phyloP scores from a whole-genome alignment of 2,329 filamentous ascomycete genomes.

The Penicillium sp. region DNA sequence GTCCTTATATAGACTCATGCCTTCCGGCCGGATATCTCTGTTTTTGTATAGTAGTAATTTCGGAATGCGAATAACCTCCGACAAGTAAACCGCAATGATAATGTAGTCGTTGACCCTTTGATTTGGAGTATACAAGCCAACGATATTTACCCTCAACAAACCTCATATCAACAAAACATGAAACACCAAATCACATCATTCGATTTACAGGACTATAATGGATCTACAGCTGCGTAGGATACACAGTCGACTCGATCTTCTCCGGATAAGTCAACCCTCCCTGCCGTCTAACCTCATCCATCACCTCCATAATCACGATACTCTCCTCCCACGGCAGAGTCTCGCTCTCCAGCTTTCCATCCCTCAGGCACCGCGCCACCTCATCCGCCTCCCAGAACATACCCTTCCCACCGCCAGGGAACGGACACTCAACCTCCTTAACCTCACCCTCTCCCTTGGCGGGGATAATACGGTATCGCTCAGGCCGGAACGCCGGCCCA shows the following conservation, averaged over 20 bases:
- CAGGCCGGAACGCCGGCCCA: conserved; percentile 61
- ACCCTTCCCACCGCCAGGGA: conserved; percentile 59
- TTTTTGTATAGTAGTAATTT: no score
- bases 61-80: no score
- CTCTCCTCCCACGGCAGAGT: conserved; percentile 66
- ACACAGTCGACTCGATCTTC: conserved; percentile 56
- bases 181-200: no score
- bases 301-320: conserved; percentile 72
- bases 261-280: conserved; percentile 55
- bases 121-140: no score
- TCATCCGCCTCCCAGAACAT: conserved; percentile 89
- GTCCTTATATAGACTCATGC: no score
- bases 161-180: no score
- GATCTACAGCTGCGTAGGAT: conserved; percentile 40
- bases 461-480: conserved; percentile 56
- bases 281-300: conserved; percentile 61
- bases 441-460: conserved; percentile 42
- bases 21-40: no score
- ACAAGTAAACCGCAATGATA: no score
- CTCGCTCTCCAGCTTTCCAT: conserved; percentile 67
- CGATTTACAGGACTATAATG: no score
- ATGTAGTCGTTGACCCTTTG: no score
- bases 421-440: conserved; percentile 31
- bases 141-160: no score
- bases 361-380: conserved; percentile 62